Percentiles rank a stretch among this genome's conserved stretches.
phyloP scores from a whole-genome alignment of 169 alveolate species.

The Amoebophrya sp. region DNA sequence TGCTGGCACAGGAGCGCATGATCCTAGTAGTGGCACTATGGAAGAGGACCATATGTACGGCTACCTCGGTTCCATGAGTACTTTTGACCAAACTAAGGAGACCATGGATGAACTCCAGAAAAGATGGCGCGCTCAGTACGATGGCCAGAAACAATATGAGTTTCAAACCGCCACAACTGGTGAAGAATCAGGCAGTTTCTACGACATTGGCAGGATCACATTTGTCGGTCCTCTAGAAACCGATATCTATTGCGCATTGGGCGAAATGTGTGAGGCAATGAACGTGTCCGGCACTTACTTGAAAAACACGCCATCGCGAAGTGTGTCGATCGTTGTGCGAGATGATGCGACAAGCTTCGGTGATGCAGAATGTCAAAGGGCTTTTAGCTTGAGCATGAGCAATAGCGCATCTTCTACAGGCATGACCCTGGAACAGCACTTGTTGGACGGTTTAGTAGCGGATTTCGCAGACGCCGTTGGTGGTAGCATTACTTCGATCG shows the following conservation, averaged over 20 bases:
- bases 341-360: not conserved
- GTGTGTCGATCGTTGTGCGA: not conserved
- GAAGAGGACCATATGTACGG: too few relatives aligned
- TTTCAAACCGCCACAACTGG: not conserved
- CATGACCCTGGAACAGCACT: too few relatives aligned
- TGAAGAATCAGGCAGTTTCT: not conserved
- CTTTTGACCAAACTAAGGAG: too few relatives aligned
- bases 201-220: not conserved
- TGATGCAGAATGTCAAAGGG: not conserved
- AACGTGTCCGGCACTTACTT: not conserved
- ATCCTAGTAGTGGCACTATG: too few relatives aligned
- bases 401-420: not conserved
- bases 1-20: too few relatives aligned
- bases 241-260: not conserved
- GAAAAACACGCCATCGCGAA: not conserved
- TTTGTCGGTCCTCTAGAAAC: not conserved
- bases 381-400: not conserved
- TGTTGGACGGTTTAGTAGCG: too few relatives aligned
- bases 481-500: not conserved
- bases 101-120: too few relatives aligned
- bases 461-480: too few relatives aligned
- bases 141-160: not conserved
- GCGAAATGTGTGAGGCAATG: not conserved
- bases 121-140: not conserved
- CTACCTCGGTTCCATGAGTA: too few relatives aligned